These are phyloP conservation scores for Elsinoe arachidis DNA, from an alignment of 2,329 filamentous ascomycete genomes.

Conservation along the genomic window DNA sequence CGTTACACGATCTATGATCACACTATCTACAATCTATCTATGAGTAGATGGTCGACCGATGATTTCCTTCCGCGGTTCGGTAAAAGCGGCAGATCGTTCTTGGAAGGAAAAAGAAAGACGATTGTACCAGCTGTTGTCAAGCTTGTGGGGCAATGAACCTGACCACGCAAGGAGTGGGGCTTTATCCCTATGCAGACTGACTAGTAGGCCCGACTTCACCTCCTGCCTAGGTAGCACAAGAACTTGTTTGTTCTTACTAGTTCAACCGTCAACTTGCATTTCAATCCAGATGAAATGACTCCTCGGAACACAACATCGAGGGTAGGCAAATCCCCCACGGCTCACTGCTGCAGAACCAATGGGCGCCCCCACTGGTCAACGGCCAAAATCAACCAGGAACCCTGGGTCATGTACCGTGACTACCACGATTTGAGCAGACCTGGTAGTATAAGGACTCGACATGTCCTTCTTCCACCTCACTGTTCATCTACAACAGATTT, in stretches of 20 bases:
- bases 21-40: neutral
- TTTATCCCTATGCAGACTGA: neutral
- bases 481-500: neutral
- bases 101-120: neutral
- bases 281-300: neutral
- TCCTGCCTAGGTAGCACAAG: neutral
- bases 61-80: conserved; percentile 4
- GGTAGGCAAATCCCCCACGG: neutral
- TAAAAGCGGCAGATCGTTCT: conserved; percentile 4
- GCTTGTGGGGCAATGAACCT: neutral
- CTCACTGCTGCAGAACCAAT: neutral
- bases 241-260: neutral
- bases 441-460: neutral
- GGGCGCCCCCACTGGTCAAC: neutral
- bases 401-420: conserved; percentile 5
- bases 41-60: neutral
- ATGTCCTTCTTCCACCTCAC: too few relatives aligned
- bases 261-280: neutral
- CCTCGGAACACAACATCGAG: neutral
- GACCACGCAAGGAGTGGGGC: neutral
- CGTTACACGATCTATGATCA: neutral
- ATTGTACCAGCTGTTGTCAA: neutral
- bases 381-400: conserved; percentile 10
- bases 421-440: neutral
- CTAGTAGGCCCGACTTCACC: neutral